Evolutionary conservation across 352 stramenopile species (phyloP).

Genomic region (Halophytophthora batemanensis): DNA sequence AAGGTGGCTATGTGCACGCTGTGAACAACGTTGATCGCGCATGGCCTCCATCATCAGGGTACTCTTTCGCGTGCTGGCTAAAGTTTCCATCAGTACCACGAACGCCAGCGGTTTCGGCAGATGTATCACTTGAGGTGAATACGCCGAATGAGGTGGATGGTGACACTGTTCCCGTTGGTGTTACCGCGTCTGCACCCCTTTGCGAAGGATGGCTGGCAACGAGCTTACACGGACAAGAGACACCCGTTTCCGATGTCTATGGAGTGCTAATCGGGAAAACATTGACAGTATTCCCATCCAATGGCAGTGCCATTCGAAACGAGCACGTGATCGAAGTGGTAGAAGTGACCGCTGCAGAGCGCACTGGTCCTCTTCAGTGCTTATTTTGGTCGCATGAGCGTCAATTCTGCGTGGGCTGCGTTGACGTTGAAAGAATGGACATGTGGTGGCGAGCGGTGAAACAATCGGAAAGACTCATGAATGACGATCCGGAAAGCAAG

Average conservation of each 20-base stretch:
- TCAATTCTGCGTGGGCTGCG: slow-evolving; percentile 30
- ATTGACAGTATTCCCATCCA: slow-evolving; percentile 55
- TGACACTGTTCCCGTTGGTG: background rate
- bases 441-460: slow-evolving; percentile 68
- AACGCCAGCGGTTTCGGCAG: background rate
- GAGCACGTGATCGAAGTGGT: slow-evolving; percentile 33
- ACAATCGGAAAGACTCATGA: slow-evolving; percentile 42
- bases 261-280: slow-evolving; percentile 58
- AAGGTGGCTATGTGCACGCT: slow-evolving; percentile 62
- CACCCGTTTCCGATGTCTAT: slow-evolving; percentile 35
- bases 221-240: slow-evolving; percentile 35
- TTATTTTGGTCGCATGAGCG: slow-evolving; percentile 47
- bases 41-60: slow-evolving; percentile 71
- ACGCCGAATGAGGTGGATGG: background rate
- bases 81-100: slow-evolving; percentile 33
- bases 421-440: slow-evolving; percentile 24
- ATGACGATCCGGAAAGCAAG: background rate
- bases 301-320: slow-evolving; percentile 28
- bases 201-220: slow-evolving; percentile 59
- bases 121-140: background rate
- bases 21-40: slow-evolving; percentile 52
- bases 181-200: slow-evolving; percentile 35
- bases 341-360: slow-evolving; percentile 38
- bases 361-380: slow-evolving; percentile 34
- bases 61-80: slow-evolving; percentile 77